These are phyloP conservation scores for Esteya vermicola DNA, from an alignment of 2,329 filamentous ascomycete genomes.

Conservation along the genomic window DNA sequence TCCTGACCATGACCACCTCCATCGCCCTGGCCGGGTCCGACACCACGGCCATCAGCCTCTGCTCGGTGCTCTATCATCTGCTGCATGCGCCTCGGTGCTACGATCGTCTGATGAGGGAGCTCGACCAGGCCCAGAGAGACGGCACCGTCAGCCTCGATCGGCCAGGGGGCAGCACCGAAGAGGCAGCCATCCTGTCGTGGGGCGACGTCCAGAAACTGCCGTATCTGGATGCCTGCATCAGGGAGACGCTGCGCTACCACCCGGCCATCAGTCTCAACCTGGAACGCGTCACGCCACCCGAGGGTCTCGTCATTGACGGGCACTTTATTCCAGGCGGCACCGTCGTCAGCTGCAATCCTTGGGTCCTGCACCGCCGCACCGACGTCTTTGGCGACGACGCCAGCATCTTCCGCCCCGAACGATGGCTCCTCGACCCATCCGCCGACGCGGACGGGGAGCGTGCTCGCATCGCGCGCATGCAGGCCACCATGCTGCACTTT, in stretches of 20 bases:
- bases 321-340: slow-evolving; percentile 17
- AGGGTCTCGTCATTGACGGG: slow-evolving; percentile 7
- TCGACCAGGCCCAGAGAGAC: too few relatives aligned
- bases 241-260: slow-evolving; percentile 30
- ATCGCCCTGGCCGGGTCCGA: slow-evolving; percentile 17
- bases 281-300: slow-evolving; percentile 1
- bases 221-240: slow-evolving; percentile 33
- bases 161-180: background rate
- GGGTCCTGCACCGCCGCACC: slow-evolving; percentile 20
- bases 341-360: slow-evolving; percentile 21
- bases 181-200: background rate
- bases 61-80: slow-evolving; percentile 12
- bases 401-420: slow-evolving; percentile 22
- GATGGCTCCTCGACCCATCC: too few relatives aligned
- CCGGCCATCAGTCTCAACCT: slow-evolving; percentile 13
- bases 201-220: slow-evolving; percentile 17
- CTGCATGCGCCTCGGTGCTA: slow-evolving; percentile 5
- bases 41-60: slow-evolving; percentile 14
- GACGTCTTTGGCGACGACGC: slow-evolving; percentile 19
- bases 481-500: slow-evolving; percentile 4
- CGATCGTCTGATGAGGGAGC: background rate
- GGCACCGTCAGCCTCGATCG: background rate
- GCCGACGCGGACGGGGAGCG: too few relatives aligned
- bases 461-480: background rate
- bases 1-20: slow-evolving; percentile 14